Base-by-base conservation (phyloP, 1,284 basidiomycete genomes). In the Trametes sp. region DNA sequence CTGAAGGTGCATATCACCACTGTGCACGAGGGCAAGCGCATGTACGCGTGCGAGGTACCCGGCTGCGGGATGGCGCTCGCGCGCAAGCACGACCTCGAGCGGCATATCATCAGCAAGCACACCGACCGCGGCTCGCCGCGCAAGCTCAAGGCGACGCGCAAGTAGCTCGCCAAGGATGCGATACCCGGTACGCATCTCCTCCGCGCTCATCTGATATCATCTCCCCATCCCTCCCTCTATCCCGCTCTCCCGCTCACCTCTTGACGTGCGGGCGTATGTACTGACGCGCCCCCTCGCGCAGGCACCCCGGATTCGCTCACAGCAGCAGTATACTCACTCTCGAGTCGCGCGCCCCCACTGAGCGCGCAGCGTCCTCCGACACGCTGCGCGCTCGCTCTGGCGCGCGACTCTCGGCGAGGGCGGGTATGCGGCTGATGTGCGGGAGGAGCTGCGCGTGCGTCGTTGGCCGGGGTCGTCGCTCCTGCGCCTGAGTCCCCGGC, bases 41-140 rank as follows among this genome's bases (percentile, higher is more conserved):
- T 11, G 7, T 38, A 48, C 29, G n/a, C 14, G 6, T 67, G 65
- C 62, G 10, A 9, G 14, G 36, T 54, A 0, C 11, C 19, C 0
- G 54, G 35, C 1, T 65, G 64, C 45, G 0, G 2, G 5, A 35
- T 26, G 11, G 44, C 54, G 5, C 62, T 65, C 52, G 54, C 54
- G n/a, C 54, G 64, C n/a, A 59, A 60, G 33, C 64, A 65, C 42
- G 64, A 65, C 51, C 58, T 62, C 45, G 29, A 6, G 1, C 57
- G 64, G 1, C 64, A 65, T 31, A 9, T 29, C 23, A 57, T 59
- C 10, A 46, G 38, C 2, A 60, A 31, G 51, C 64, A 65, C 54
- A 62, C 64, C 5, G n/a, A 35, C 23, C 46, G 46, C 11, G 64
- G 61, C 16, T 65, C 64, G 3, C 64, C 64, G 16, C 61, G 64